phyloP scores from a whole-genome alignment of 306 rosid species.

The Corylus heterophylla region DNA sequence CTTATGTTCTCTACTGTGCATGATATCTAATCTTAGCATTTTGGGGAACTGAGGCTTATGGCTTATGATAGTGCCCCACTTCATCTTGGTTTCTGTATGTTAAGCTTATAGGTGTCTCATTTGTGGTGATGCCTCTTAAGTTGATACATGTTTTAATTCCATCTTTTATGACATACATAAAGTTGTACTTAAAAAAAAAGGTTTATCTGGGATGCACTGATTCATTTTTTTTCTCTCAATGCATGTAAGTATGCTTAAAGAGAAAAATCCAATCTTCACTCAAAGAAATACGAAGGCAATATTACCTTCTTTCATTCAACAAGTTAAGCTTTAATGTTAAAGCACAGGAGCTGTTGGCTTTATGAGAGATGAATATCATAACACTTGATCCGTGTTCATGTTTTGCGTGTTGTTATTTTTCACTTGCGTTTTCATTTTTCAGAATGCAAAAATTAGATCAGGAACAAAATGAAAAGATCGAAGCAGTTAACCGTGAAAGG shows the following conservation, averaged over 20 bases:
- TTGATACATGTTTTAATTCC: not conserved
- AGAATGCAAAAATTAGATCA: constrained; percentile 91
- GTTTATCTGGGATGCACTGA: not conserved
- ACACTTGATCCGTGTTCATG: constrained; percentile 14
- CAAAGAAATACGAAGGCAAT: not conserved
- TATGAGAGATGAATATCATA: constrained; percentile 3
- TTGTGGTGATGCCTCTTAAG: not conserved
- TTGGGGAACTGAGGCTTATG: not conserved
- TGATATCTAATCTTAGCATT: not conserved
- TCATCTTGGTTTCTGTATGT: not conserved
- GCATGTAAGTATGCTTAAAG: not conserved
- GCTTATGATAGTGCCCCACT: not conserved
- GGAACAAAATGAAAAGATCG: constrained; percentile 72
- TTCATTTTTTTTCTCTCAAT: not conserved
- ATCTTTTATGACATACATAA: not conserved
- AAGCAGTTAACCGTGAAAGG: constrained; percentile 88
- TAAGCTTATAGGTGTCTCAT: not conserved
- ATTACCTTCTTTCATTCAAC: not conserved
- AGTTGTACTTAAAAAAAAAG: not conserved
- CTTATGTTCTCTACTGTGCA: not conserved
- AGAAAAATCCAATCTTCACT: no score
- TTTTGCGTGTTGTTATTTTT: constrained; percentile 18
- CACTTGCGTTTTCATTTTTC: constrained; percentile 32
- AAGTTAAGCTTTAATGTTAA: not conserved
- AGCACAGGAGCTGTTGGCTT: not conserved